Percentiles rank a stretch among this genome's conserved stretches.
These are phyloP conservation scores for Leccinum griseonigrum DNA, from an alignment of 1,284 basidiomycete genomes.

Conservation along the genomic window DNA sequence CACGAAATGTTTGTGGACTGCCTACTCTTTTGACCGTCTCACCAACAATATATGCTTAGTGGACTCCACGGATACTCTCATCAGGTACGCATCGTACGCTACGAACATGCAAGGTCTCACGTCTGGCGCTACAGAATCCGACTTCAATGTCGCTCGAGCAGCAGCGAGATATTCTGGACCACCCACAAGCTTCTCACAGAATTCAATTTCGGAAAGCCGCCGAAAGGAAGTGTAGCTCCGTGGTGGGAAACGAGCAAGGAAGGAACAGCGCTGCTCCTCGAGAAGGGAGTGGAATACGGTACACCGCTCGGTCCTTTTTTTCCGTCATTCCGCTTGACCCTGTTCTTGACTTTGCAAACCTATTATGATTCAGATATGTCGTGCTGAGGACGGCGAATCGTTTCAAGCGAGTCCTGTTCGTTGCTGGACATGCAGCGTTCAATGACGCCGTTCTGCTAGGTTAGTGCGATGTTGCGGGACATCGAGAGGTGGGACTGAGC, in stretches of 20 bases:
- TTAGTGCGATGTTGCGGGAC: constrained; percentile 64
- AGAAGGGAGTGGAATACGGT: constrained; percentile 78
- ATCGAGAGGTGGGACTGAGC: constrained; percentile 59
- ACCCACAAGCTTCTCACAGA: constrained; percentile 64
- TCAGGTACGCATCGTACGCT: constrained; percentile 41
- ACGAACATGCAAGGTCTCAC: not conserved
- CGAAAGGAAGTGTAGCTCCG: constrained; percentile 67
- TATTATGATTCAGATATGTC: constrained; percentile 69
- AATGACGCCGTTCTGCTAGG: constrained; percentile 37
- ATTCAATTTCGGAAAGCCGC: constrained; percentile 68
- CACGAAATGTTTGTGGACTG: constrained; percentile 55
- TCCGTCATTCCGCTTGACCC: not conserved
- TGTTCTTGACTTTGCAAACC: constrained; percentile 5
- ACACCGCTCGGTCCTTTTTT: not conserved
- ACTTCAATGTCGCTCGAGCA: constrained; percentile 61
- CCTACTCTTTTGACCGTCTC: not conserved
- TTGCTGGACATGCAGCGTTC: not conserved
- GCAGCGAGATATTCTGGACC: constrained; percentile 69
- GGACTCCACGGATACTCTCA: constrained; percentile 77
- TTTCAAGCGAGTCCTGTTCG: constrained; percentile 39
- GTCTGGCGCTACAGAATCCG: constrained; percentile 49
- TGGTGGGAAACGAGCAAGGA: constrained; percentile 82
- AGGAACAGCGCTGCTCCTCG: constrained; percentile 63
- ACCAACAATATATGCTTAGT: constrained; percentile 29
- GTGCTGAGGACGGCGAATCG: constrained; percentile 68